Evolutionary conservation across 331 rosid genomes (phyloP).

Genomic region (Pyracantha coccinea): DNA sequence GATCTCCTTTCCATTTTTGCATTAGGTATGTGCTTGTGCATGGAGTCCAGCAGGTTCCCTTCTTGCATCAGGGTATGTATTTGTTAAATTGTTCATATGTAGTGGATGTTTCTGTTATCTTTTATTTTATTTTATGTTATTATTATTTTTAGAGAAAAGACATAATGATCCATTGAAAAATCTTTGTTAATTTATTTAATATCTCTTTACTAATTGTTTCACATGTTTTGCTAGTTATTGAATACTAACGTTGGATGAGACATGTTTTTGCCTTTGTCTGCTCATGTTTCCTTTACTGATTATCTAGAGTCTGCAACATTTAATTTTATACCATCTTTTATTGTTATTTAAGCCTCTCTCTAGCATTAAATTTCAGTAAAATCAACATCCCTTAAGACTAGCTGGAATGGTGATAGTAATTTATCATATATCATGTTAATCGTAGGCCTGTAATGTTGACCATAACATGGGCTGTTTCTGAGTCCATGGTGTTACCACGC

Average conservation of each 20-base stretch:
- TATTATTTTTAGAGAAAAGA: not conserved
- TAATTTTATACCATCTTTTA: not conserved
- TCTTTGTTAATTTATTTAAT: not conserved
- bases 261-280: not conserved
- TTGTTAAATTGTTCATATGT: not conserved
- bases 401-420: not conserved
- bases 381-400: not conserved
- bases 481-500: not conserved
- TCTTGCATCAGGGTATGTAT: constrained; percentile 89
- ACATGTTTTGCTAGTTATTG: not conserved
- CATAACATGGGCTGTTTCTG: not conserved
- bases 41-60: constrained; percentile 96
- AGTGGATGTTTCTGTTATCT: not conserved
- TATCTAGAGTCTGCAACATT: not conserved
- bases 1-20: constrained; percentile 16
- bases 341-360: not conserved
- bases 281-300: no score
- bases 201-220: not conserved
- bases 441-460: not conserved
- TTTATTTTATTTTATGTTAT: no score
- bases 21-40: constrained; percentile 95
- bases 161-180: not conserved
- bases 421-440: not conserved
- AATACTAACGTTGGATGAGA: not conserved
- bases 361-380: not conserved